Conservation (phyloP, 176 grass and related monocot genomes). For the barley (Hordeum vulgare) region MorexV3_pseudomolecules_assembly NC_058518.1:513772873-513773372, state of each 20-base stretch:
- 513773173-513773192: no score
- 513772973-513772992: conserved; percentile 63
- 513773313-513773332: conserved; percentile 27
- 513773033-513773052: conserved; percentile 80
- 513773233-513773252: conserved; percentile 24
- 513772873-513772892: not conserved
- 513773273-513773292: conserved; percentile 45
- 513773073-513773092: conserved; percentile 52
- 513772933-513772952: conserved; percentile 70
- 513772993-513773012: conserved; percentile 71
- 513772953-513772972: conserved; percentile 34
- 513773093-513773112: conserved; percentile 46
- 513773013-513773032: conserved; percentile 77
- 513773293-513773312: conserved; percentile 32
- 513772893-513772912: not conserved
- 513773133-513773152: not conserved
- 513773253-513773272: conserved; percentile 22
- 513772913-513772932: conserved; percentile 30
- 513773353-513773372: no score
- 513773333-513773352: not conserved
- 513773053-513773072: conserved; percentile 64
- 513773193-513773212: not conserved
- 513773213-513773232: not conserved
- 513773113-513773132: conserved; percentile 38
- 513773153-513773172: not conserved